Evolutionary conservation across 768 basidiomycete species (phyloP).

Genomic region (Trametes gibbosa): DNA sequence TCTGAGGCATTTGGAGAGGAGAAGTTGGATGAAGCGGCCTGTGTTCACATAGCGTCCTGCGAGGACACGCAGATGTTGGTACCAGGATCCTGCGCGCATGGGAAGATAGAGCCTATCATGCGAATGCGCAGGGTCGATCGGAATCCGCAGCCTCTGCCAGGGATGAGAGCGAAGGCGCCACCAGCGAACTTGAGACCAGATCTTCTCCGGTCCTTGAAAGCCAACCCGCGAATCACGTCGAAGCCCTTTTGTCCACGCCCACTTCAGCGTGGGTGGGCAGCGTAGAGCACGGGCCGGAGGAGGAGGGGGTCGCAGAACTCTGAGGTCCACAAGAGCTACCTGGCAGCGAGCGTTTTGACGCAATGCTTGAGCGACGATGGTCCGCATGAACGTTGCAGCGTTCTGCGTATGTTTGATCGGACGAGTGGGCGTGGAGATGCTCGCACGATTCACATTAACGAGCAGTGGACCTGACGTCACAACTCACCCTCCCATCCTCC

Average conservation of each 20-base stretch:
- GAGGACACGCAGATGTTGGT: no score
- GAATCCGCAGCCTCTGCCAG: slow-evolving; percentile 33
- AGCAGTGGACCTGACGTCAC: slow-evolving; percentile 9
- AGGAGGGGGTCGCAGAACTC: neutral
- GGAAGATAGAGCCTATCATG: slow-evolving; percentile 23
- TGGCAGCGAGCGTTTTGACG: neutral
- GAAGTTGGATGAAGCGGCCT: slow-evolving; percentile 41
- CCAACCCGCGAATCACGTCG: slow-evolving; percentile 44
- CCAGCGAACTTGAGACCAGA: slow-evolving; percentile 46
- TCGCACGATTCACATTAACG: no score
- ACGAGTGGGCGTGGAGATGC: neutral
- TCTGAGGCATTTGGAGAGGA: slow-evolving; percentile 35
- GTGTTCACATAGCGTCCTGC: slow-evolving; percentile 40
- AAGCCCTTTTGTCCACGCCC: slow-evolving; percentile 34
- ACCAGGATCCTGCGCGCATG: no score
- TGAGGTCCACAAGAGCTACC: neutral
- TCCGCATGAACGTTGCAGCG: no score
- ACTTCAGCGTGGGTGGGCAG: slow-evolving; percentile 33
- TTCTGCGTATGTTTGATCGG: no score
- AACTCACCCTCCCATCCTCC: slow-evolving; percentile 5
- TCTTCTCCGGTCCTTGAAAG: slow-evolving; percentile 40
- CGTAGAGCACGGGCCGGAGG: no score
- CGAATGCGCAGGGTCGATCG: slow-evolving; percentile 42
- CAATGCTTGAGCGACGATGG: neutral
- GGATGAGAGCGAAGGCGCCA: slow-evolving; percentile 43